Evolutionary conservation across 768 basidiomycete genomes (phyloP).

Genomic region (Coprinopsis sp.): DNA sequence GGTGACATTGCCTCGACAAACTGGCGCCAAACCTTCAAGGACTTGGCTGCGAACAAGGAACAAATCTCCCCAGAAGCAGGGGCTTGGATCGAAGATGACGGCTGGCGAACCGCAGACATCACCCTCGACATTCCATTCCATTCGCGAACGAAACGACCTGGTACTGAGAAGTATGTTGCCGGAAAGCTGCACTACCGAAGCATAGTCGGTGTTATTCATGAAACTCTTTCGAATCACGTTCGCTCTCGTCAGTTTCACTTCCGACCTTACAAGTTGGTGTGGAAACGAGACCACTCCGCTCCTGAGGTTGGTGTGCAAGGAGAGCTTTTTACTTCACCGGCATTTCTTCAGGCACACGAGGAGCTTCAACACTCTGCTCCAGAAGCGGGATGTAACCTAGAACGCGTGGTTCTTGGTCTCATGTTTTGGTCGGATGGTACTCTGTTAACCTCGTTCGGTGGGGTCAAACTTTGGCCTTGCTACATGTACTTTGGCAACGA

Average conservation of each 20-base stretch:
- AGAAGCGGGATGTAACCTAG: neutral
- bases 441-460: slow-evolving; percentile 21
- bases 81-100: neutral
- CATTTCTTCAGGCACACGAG: slow-evolving; percentile 6
- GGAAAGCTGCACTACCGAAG: neutral
- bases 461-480: slow-evolving; percentile 26
- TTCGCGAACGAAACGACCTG: neutral
- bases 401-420: slow-evolving; percentile 14
- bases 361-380: slow-evolving; percentile 3
- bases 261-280: neutral
- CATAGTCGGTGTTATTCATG: neutral
- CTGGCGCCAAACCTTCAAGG: slow-evolving; percentile 1
- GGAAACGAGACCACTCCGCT: too few relatives aligned
- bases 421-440: slow-evolving; percentile 28
- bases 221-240: neutral
- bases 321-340: slow-evolving; percentile 6
- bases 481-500: slow-evolving; percentile 30
- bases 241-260: neutral
- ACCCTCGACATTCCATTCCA: slow-evolving; percentile 1
- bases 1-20: too few relatives aligned
- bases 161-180: neutral
- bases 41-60: neutral
- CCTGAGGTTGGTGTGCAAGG: too few relatives aligned
- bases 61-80: neutral
- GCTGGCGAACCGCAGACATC: neutral